Evolutionary conservation across 192 early-diverging fungal species (phyloP), one percentile per base, ranked within the genome.

Genomic region (Backusella circina): DNA sequence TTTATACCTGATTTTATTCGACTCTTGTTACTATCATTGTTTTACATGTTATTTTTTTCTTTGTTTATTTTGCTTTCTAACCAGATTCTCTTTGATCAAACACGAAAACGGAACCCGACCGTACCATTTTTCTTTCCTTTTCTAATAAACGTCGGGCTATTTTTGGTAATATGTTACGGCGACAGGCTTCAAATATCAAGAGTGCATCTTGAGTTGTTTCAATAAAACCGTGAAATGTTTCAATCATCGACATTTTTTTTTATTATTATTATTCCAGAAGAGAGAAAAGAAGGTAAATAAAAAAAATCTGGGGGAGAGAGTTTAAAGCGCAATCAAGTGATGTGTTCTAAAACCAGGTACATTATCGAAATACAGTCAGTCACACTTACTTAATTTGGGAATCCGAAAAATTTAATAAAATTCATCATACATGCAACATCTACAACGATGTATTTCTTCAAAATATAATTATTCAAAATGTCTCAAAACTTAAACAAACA

Each of bases 1-100:
- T 93, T 93, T 79, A 95, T 95, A 12, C 78, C 89, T 61, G 4
- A 21, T 9, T 13, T 23, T 61, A 57, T 57, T 12, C 23, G 3
- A n/a, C n/a, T n/a, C n/a, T n/a, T 61, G 9, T 61, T 28, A 57
- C 10, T 28, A 61, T 28, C 13, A 57, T 57, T 54, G 18, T 26
- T 23, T 12, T 54, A 6, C 2, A 23, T 26, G 7, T 0, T 2
- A 51, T 3, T 5, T 51, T 6, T 50, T 13, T 51, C 6, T 57
- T 23, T 57, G 23, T 57, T 57, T 57, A 57, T 23, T 57, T 26
- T 57, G 21, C 21, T 26, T n/a, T 21, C 54, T 57, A 57, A 57
- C 54, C 54, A 28, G 54, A 57, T 57, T 57, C 21, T 57, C 4
- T 57, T 57, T 57, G 21, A 57, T 57, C 21, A 57, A 57, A 57